Evolutionary conservation across 805 yeast genomes (phyloP), one percentile per base, ranked within the genome.

Genomic region (Pichia cephalocereana): DNA sequence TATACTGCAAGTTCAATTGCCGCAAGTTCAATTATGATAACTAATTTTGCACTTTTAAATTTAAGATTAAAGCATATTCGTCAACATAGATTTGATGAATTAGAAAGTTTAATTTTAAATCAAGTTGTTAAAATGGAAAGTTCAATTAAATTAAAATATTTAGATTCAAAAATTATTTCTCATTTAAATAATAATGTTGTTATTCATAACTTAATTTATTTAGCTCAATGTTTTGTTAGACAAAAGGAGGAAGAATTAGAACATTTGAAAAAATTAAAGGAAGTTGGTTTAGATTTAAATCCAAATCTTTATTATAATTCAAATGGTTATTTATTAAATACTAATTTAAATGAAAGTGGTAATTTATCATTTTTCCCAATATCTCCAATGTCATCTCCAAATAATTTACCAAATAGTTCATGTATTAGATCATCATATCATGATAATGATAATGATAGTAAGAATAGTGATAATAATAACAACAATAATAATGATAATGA

Each of bases 21-120:
- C 41, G 68, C 75, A 49, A 77, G 83, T 41, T 71, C 84, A 7
- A 65, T 75, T 36, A 58, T 70, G 36, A 51, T 81, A 40, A 72
- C 77, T 27, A 65, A 70, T 46, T 67, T 74, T 11, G 69, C 81
- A 41, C 67, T 75, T 44, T 64, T 70, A 34, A 66, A 70, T 44
- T 61, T 71, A 45, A 58, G 68, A 53, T 66, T 68, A 31, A 47
- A 63, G 63, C 57, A 67, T 59, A 45, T 53, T 31, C 41, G 53
- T 14, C 49, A 52, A 27, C 54, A 63, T 65, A 52, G 66, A 34
- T 58, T 62, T 41, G 61, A 59, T 52, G 61, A 61, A 28, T 52
- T 65, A 44, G 66, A 66, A 44, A 50, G 54, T 17, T 45, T 50
- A 2, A 51, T 67, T 46, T 41, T 62, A n/a, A 51, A 55, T 40